Evolutionary conservation across 2,329 filamentous ascomycete genomes (phyloP).

Genomic region (Epicoccum sorghinum): DNA sequence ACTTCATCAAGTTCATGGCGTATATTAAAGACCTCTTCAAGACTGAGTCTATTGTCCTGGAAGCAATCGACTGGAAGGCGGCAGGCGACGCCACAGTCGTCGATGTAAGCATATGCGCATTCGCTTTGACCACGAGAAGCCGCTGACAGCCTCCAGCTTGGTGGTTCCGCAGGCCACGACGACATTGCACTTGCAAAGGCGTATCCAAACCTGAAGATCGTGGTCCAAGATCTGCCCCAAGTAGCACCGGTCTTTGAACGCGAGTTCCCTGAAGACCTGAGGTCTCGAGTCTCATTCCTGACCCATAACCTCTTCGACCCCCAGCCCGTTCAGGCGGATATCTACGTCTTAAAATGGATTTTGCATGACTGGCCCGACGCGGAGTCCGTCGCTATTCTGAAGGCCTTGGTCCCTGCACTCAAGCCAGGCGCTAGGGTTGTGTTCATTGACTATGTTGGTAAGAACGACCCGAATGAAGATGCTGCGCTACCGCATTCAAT

Average conservation of each 20-base stretch:
- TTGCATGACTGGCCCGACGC: conserved; percentile 67
- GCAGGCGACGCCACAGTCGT: conserved; percentile 33
- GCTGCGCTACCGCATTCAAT: conserved; percentile 31
- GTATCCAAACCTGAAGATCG: conserved; percentile 37
- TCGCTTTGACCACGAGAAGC: background rate
- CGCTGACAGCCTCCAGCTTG: conserved; percentile 24
- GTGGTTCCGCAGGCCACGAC: conserved; percentile 41
- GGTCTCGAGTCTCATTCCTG: conserved; percentile 45
- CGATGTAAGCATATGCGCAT: conserved; percentile 27
- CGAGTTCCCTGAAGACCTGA: conserved; percentile 30
- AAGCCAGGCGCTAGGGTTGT: conserved; percentile 60
- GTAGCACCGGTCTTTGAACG: conserved; percentile 31
- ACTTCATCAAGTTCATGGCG: conserved; percentile 42
- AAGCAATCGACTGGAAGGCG: conserved; percentile 35
- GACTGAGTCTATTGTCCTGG: conserved; percentile 32
- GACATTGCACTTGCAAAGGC: conserved; percentile 33
- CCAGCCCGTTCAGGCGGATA: conserved; percentile 58
- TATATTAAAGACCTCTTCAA: conserved; percentile 44
- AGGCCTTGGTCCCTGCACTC: conserved; percentile 60
- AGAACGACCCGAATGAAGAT: conserved; percentile 22
- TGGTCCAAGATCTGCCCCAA: conserved; percentile 41
- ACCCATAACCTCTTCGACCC: conserved; percentile 65
- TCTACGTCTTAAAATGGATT: conserved; percentile 66
- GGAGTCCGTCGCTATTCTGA: conserved; percentile 44
- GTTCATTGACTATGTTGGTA: conserved; percentile 47